Evolutionary conservation across 768 basidiomycete genomes (phyloP).

Genomic region (Lactarius pseudohatsudake): DNA sequence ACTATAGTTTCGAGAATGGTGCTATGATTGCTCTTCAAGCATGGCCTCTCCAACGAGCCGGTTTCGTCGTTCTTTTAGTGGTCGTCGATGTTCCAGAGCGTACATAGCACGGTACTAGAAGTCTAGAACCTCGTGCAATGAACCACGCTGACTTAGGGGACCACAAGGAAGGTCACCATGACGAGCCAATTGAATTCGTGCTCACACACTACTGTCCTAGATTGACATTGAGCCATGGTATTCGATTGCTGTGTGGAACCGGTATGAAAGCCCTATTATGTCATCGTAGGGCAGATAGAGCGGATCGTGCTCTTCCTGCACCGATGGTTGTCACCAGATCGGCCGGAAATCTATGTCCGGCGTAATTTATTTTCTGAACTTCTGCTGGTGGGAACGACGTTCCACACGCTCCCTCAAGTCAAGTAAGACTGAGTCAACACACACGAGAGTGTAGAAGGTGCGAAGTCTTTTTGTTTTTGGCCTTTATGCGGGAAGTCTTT

Average conservation of each 20-base stretch:
- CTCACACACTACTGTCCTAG: not conserved
- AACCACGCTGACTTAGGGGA: not conserved
- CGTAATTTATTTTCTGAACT: no score
- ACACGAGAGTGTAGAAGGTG: not conserved
- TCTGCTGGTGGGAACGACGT: not conserved
- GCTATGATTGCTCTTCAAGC: not conserved
- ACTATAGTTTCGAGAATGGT: not conserved
- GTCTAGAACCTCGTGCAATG: not conserved
- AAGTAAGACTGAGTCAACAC: not conserved
- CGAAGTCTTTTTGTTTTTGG: not conserved
- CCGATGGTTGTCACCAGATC: no score
- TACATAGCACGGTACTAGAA: not conserved
- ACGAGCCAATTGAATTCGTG: not conserved
- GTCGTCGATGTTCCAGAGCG: not conserved
- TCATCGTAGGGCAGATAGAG: no score
- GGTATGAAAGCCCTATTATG: not conserved
- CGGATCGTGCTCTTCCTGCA: no score
- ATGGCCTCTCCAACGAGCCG: not conserved
- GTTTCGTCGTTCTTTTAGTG: not conserved
- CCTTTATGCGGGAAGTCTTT: no score
- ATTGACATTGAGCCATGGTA: not conserved
- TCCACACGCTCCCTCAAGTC: not conserved
- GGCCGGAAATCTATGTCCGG: no score
- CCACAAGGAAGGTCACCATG: not conserved
- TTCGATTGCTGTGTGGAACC: not conserved